Evolutionary conservation across 2,329 filamentous ascomycete genomes (phyloP).

Genomic region (Alternaria gansuensis): DNA sequence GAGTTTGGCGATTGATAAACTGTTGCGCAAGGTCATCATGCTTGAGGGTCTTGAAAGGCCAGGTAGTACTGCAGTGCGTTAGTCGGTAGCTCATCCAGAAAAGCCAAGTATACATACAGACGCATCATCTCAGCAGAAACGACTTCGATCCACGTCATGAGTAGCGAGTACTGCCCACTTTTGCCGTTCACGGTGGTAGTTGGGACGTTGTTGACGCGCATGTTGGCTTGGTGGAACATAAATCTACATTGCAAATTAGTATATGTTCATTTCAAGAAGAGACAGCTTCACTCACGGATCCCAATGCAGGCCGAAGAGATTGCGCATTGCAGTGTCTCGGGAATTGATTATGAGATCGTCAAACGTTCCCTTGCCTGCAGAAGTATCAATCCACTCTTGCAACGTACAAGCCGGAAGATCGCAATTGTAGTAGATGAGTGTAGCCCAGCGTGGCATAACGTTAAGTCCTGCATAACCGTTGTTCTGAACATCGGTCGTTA

Average conservation of each 20-base stretch:
- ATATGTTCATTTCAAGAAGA: background rate
- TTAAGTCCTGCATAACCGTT: conserved; percentile 66
- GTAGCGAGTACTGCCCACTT: conserved; percentile 60
- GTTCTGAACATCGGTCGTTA: conserved; percentile 60
- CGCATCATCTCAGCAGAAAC: conserved; percentile 64
- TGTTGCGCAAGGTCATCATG: conserved; percentile 63
- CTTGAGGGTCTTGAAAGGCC: conserved; percentile 65
- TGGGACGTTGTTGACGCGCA: conserved; percentile 60
- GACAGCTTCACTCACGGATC: conserved; percentile 51
- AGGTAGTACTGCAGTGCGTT: conserved; percentile 47
- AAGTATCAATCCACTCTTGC: conserved; percentile 69
- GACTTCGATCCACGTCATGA: conserved; percentile 67
- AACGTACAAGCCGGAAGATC: conserved; percentile 65
- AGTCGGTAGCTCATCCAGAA: background rate
- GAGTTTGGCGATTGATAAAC: conserved; percentile 64
- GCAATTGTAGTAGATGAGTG: conserved; percentile 72
- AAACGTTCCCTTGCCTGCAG: conserved; percentile 64
- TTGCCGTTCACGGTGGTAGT: conserved; percentile 61
- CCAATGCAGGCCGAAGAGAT: conserved; percentile 65
- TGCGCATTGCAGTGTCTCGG: conserved; percentile 63
- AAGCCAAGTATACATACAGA: conserved; percentile 46
- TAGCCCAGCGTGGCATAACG: conserved; percentile 68
- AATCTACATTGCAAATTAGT: conserved; percentile 47
- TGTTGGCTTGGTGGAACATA: conserved; percentile 73
- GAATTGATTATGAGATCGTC: conserved; percentile 62